These are phyloP conservation scores for Bruguiera parviflora DNA, from an alignment of 345 rosid genomes.

Conservation along the genomic window DNA sequence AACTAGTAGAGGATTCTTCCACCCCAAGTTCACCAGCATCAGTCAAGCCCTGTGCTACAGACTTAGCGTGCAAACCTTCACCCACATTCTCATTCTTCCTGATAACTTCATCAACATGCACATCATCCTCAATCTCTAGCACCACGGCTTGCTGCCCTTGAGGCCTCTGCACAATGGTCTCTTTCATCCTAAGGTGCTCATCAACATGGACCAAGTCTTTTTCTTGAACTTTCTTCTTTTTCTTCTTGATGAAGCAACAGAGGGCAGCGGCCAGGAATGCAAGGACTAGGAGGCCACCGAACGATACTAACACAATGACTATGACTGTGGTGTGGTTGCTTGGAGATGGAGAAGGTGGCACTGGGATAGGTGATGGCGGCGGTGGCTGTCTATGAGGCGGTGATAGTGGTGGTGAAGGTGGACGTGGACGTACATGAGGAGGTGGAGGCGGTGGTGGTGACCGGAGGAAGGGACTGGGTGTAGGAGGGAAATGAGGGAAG, in stretches of 20 bases:
- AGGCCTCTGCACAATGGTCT: slow-evolving; percentile 49
- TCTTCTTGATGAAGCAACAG: slow-evolving; percentile 45
- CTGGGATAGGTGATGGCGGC: slow-evolving; percentile 12
- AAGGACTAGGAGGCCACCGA: slow-evolving; percentile 51
- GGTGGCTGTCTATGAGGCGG: slow-evolving; percentile 19
- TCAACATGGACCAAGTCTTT: slow-evolving; percentile 32
- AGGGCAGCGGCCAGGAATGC: slow-evolving; percentile 44
- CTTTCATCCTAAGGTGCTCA: slow-evolving; percentile 58
- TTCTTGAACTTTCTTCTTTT: slow-evolving; percentile 36
- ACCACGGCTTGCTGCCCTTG: slow-evolving; percentile 40
- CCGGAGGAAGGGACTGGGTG: slow-evolving; percentile 6
- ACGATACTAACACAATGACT: slow-evolving; percentile 51
- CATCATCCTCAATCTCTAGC: slow-evolving; percentile 56
- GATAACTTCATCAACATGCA: slow-evolving; percentile 40
- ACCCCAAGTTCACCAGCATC: slow-evolving; percentile 5
- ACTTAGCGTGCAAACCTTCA: slow-evolving; percentile 14
- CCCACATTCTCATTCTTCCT: slow-evolving; percentile 34
- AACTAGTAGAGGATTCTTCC: slow-evolving; percentile 15
- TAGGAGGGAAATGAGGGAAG: slow-evolving; percentile 28
- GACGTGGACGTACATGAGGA: slow-evolving; percentile 15
- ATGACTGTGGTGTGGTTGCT: slow-evolving; percentile 42
- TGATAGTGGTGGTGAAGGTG: slow-evolving; percentile 19
- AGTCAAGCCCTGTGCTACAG: neutral
- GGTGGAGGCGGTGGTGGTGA: slow-evolving; percentile 24
- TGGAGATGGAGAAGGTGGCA: slow-evolving; percentile 39